Percentiles rank a stretch among this genome's conserved stretches.
Conservation (phyloP, 352 stramenopile genomes). For the Globisporangium spinosum region DNA sequence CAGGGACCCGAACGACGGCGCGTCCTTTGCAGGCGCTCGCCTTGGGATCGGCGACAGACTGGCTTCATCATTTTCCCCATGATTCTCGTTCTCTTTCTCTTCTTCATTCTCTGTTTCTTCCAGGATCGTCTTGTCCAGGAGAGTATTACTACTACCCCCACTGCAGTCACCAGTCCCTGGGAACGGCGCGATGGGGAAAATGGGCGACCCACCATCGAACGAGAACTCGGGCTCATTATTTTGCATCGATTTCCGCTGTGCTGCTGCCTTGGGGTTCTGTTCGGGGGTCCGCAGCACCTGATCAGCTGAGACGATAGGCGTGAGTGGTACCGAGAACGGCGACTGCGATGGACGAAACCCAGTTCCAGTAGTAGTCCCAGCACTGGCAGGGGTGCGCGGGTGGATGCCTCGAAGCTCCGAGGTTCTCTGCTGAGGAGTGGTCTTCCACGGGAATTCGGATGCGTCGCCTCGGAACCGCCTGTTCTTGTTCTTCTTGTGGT, state of each 20-base stretch:
- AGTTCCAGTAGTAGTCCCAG: neutral
- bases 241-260: neutral
- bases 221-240: constrained; percentile 12
- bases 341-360: neutral
- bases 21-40: constrained; percentile 1
- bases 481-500: constrained; percentile 19
- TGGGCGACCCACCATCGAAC: constrained; percentile 50
- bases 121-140: neutral
- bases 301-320: constrained; percentile 1
- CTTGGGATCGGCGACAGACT: neutral
- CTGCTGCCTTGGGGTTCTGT: neutral
- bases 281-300: neutral
- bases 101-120: constrained; percentile 23
- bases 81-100: constrained; percentile 15
- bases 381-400: neutral
- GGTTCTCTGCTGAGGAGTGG: neutral
- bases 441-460: constrained; percentile 15
- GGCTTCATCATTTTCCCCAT: no score
- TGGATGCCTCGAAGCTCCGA: constrained; percentile 14
- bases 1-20: constrained; percentile 25
- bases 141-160: neutral
- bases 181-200: constrained; percentile 22
- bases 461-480: constrained; percentile 11
- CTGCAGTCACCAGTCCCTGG: neutral
- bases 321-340: constrained; percentile 6